Percentiles rank a stretch among this genome's conserved stretches.
Evolutionary conservation across 2,329 filamentous ascomycete species (phyloP).

Genomic region (Podosphaera fusca): DNA sequence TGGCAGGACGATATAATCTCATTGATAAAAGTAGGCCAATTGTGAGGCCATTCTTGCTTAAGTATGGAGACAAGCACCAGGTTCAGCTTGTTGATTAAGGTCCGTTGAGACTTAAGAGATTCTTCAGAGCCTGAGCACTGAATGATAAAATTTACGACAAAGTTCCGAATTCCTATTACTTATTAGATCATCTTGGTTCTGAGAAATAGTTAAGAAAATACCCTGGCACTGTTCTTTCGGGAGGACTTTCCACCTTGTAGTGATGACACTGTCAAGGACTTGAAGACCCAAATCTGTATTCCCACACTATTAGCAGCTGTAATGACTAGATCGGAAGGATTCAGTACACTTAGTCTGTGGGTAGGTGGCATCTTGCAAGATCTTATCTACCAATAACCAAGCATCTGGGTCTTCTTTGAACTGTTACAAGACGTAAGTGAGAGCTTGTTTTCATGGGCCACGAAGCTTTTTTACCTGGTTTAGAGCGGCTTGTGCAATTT

Average conservation of each 20-base stretch:
- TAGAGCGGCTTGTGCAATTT: slow-evolving; percentile 75
- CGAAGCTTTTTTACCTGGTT: slow-evolving; percentile 48
- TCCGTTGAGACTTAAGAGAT: slow-evolving; percentile 59
- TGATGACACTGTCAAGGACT: slow-evolving; percentile 93
- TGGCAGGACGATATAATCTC: slow-evolving; percentile 95
- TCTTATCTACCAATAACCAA: slow-evolving; percentile 93
- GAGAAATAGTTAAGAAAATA: slow-evolving; percentile 17
- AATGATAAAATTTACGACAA: slow-evolving; percentile 96
- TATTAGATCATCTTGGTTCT: slow-evolving; percentile 8
- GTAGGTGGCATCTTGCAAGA: slow-evolving; percentile 79
- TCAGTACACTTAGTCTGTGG: slow-evolving; percentile 83
- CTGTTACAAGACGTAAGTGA: slow-evolving; percentile 23
- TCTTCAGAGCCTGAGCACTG: slow-evolving; percentile 81
- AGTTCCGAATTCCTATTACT: slow-evolving; percentile 74
- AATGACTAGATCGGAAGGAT: neutral
- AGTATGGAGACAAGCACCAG: slow-evolving; percentile 90
- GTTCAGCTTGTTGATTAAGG: slow-evolving; percentile 93
- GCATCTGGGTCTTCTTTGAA: slow-evolving; percentile 98
- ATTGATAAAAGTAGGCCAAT: slow-evolving; percentile 99
- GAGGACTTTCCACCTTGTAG: slow-evolving; percentile 96
- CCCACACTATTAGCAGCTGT: slow-evolving; percentile 6
- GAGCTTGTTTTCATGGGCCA: slow-evolving; percentile 4
- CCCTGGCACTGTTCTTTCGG: slow-evolving; percentile 90
- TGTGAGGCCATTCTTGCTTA: slow-evolving; percentile 99
- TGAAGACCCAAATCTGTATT: slow-evolving; percentile 67